A percentile compares a stretch with the other conserved stretches of the same genome.
Conservation (phyloP, 1,284 basidiomycete species). For the Leccinum huronense region DNA sequence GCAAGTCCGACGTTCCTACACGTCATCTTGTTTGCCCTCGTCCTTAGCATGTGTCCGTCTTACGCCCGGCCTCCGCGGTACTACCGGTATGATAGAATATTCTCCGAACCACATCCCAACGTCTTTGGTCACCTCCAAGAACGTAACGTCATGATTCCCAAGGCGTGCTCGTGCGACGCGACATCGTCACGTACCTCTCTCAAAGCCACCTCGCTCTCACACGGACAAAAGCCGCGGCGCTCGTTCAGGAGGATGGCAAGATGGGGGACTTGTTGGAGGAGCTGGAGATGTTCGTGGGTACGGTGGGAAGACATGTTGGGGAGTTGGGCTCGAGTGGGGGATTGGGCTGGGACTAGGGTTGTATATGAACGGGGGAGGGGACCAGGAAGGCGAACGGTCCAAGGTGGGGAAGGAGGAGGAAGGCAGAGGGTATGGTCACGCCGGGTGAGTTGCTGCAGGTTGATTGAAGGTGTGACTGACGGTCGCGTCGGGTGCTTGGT, state of each 20-base stretch:
- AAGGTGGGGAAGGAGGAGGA: background rate
- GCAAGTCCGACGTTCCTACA: constrained; percentile 31
- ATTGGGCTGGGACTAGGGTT: constrained; percentile 11
- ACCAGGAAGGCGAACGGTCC: background rate
- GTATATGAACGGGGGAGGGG: background rate
- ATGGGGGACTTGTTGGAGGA: constrained; percentile 60
- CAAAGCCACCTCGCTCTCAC: constrained; percentile 61
- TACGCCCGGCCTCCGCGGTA: background rate
- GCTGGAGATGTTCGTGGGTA: constrained; percentile 64
- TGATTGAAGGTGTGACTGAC: constrained; percentile 9
- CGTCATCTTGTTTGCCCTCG: background rate
- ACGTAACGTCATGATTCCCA: constrained; percentile 55
- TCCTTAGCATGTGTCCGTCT: background rate
- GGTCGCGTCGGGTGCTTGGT: background rate
- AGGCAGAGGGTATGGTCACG: background rate
- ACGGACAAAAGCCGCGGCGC: constrained; percentile 64
- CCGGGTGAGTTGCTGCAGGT: constrained; percentile 18
- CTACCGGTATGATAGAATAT: constrained; percentile 45
- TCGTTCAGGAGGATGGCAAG: constrained; percentile 58
- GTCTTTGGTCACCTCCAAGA: constrained; percentile 66
- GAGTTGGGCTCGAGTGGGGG: constrained; percentile 39
- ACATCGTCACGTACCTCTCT: constrained; percentile 63
- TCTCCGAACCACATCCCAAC: constrained; percentile 60
- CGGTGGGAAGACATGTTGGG: constrained; percentile 54
- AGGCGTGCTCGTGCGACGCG: constrained; percentile 56